phyloP scores from a whole-genome alignment of 495 filamentous ascomycete genomes.

The Cercophora newfieldiana region DNA sequence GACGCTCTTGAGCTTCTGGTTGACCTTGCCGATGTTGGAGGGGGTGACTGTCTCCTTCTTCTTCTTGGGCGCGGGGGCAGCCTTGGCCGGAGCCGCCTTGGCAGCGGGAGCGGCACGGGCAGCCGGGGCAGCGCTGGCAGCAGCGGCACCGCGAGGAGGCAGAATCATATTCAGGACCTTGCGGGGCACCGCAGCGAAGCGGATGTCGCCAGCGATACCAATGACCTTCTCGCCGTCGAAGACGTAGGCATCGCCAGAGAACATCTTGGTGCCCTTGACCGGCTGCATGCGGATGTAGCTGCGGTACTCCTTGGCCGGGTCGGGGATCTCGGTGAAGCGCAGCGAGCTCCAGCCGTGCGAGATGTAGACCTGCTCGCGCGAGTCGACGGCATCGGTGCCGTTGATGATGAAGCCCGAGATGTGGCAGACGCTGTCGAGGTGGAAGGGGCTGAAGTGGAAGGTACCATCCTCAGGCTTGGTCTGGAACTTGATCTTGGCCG shows the following conservation, averaged over 20 bases:
- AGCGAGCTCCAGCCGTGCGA: constrained; percentile 81
- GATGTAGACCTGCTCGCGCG: constrained; percentile 69
- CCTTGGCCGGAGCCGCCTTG: constrained; percentile 39
- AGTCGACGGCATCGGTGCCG: constrained; percentile 70
- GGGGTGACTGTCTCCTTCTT: constrained; percentile 47
- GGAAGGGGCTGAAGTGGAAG: constrained; percentile 68
- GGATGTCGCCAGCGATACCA: constrained; percentile 52
- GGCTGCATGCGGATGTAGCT: constrained; percentile 70
- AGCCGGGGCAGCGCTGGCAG: constrained; percentile 35
- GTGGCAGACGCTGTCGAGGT: constrained; percentile 69
- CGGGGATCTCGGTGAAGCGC: constrained; percentile 65
- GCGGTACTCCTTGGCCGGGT: constrained; percentile 63
- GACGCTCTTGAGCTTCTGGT: constrained; percentile 43
- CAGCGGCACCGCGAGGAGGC: constrained; percentile 55
- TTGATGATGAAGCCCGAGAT: constrained; percentile 81
- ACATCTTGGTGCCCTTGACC: constrained; percentile 52
- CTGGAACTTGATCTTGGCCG: constrained; percentile 67
- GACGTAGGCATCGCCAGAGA: constrained; percentile 63
- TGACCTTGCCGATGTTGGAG: constrained; percentile 43
- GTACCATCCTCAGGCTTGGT: constrained; percentile 57
- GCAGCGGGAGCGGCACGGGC: constrained; percentile 33
- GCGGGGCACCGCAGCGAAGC: constrained; percentile 68
- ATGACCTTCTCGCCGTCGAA: constrained; percentile 65
- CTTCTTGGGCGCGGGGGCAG: constrained; percentile 38
- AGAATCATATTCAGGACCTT: constrained; percentile 66